phyloP scores from a whole-genome alignment of 371 early-diverging fungal genomes.

The Mortierella sp. region DNA sequence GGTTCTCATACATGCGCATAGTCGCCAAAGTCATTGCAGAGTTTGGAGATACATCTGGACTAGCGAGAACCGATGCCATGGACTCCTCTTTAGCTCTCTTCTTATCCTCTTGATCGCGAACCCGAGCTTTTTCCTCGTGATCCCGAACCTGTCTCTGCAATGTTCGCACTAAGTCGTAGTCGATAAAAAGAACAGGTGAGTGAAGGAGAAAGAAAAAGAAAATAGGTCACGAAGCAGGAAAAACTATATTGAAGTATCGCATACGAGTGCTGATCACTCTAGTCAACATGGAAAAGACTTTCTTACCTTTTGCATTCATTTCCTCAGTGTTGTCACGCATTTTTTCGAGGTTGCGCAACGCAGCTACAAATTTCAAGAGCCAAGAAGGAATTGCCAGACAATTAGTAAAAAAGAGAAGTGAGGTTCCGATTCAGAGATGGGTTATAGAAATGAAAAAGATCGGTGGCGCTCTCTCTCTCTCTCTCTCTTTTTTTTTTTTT shows the following conservation, averaged over 20 bases:
- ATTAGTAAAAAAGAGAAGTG: neutral
- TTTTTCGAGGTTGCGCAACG: constrained; percentile 26
- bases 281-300: neutral
- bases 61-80: constrained; percentile 33
- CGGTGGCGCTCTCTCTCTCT: neutral
- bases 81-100: neutral
- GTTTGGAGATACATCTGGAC: constrained; percentile 29
- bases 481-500: too few species aligned
- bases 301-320: constrained; percentile 40
- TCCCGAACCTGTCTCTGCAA: constrained; percentile 45
- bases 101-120: too few species aligned
- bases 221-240: too few species aligned
- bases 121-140: constrained; percentile 8
- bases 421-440: neutral
- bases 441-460: neutral
- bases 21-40: constrained; percentile 17
- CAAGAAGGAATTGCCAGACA: too few species aligned
- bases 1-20: constrained; percentile 34
- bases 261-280: neutral
- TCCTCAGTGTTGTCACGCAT: constrained; percentile 31
- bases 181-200: neutral
- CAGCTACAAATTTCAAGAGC: constrained; percentile 14
- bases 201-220: too few species aligned
- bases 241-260: too few species aligned
- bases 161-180: constrained; percentile 19